Percentiles rank a stretch among this genome's conserved stretches.
phyloP scores from a whole-genome alignment of 441 rosid species.

The Biscutella auriculata region DNA sequence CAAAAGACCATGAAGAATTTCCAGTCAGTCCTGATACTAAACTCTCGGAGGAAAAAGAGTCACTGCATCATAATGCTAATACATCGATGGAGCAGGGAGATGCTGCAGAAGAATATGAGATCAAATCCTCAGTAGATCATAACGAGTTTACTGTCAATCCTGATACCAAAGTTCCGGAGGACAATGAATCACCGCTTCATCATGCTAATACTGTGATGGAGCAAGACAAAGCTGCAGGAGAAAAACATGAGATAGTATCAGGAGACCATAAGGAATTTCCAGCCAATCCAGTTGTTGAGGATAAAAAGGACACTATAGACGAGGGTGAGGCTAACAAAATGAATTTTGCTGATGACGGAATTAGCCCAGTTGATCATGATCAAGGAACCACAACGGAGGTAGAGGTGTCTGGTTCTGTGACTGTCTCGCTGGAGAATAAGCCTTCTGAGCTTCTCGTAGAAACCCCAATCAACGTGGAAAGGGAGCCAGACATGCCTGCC shows the following conservation, averaged over 20 bases:
- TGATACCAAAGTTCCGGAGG: neutral
- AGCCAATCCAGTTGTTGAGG: constrained; percentile 8
- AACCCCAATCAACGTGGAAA: constrained; percentile 12
- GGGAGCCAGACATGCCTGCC: constrained; percentile 16
- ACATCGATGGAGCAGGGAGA: too few relatives aligned
- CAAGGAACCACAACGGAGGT: constrained; percentile 1
- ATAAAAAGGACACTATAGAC: neutral
- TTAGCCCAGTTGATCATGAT: neutral
- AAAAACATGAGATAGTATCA: constrained; percentile 2
- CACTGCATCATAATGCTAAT: too few relatives aligned
- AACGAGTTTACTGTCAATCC: neutral
- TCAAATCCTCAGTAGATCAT: constrained; percentile 10
- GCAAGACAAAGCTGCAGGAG: constrained; percentile 4
- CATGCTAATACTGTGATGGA: neutral
- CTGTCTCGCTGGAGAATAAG: constrained; percentile 1
- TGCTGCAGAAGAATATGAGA: constrained; percentile 8
- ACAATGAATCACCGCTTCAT: neutral
- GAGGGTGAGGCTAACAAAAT: neutral
- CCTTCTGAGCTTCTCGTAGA: constrained; percentile 22
- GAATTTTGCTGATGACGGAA: constrained; percentile 4
- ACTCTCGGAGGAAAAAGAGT: too few relatives aligned
- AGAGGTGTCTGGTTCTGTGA: constrained; percentile 14
- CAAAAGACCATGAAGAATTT: too few relatives aligned
- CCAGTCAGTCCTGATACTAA: too few relatives aligned
- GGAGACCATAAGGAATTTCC: constrained; percentile 2